Base-by-base conservation (phyloP, 345 rosid species). In the Eucalyptus marginata region DNA sequence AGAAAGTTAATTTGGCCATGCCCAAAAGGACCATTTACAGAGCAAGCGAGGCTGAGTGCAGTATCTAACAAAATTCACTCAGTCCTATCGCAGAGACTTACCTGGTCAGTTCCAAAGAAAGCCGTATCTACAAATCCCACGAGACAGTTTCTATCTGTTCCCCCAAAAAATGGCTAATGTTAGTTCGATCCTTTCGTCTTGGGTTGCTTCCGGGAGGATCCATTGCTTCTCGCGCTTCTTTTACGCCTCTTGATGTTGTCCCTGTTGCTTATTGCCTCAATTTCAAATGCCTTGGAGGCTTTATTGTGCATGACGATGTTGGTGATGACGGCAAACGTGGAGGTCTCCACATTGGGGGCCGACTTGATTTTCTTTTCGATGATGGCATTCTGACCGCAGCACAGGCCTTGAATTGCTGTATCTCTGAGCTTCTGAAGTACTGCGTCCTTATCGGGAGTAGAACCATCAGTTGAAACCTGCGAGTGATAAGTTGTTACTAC, bases 281-380 rank as follows among this genome's bases (percentile, higher is more conserved):
- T 81, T 52, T 92, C 93, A 58, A 91, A 94, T 11, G 92, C 87
- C 92, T 91, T 95, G 43, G 87, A 83, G 81, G 46, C 44, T 43
- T 86, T 90, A 10, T 47, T 54, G 86, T 90, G 86, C 40, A 46
- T n/a, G 15, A 87, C 29, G 86, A 97, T 90, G 91, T 94, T 97
- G 49, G 98, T 97, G 64, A 94, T 96, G 44, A 94, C 88, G 83
- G 97, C 98, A 91, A 94, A 92, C 31, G 91, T 94, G 20, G 92
- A 91, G 88, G 90, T 87, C 89, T 96, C 96, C 40, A 93, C 92
- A 92, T 89, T 94, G 6, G 99, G 94, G 83, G 93, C 93, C 14
- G 84, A 47, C 46, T 89, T 49, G 33, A 7, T 16, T 89, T 91
- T 92, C 89, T 90, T 93, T 92, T 93, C 94, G 7, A 94, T 87